Evolutionary conservation across 768 basidiomycete genomes (phyloP).

Genomic region (Mycena kentingensis): DNA sequence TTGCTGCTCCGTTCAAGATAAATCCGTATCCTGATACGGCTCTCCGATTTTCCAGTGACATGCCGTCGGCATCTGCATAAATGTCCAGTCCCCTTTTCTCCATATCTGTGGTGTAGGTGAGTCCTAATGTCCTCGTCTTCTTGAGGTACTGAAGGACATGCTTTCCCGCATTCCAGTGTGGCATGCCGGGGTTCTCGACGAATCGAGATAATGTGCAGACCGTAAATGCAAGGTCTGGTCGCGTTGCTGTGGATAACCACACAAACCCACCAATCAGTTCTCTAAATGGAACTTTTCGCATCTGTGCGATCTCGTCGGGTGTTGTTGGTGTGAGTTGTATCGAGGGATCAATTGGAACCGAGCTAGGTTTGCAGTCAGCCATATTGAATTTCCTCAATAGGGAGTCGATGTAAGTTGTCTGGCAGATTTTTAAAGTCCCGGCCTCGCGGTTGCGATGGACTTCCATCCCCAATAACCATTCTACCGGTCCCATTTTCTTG

Average conservation of each 20-base stretch:
- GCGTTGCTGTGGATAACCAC: background rate
- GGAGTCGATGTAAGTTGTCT: conserved; percentile 29
- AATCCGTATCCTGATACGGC: background rate
- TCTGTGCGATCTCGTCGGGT: background rate
- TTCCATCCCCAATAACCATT: conserved; percentile 33
- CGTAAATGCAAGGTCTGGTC: background rate
- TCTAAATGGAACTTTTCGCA: background rate
- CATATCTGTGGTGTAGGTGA: background rate
- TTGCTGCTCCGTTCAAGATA: background rate
- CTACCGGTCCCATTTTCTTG: conserved; percentile 29
- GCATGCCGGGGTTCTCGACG: too few species aligned
- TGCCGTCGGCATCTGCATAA: background rate
- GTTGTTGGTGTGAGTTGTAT: background rate
- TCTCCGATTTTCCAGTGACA: too few species aligned
- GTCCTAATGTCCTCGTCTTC: background rate
- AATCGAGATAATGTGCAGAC: background rate
- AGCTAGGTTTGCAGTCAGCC: background rate
- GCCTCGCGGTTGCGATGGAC: conserved; percentile 21
- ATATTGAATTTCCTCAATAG: too few species aligned
- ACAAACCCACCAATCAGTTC: background rate
- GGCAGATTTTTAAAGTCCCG: conserved; percentile 28
- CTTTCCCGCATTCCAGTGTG: too few species aligned
- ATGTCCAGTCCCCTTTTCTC: background rate
- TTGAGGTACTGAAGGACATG: too few species aligned
- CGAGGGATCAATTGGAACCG: background rate